Percentiles rank a stretch among this genome's conserved stretches.
phyloP scores from a whole-genome alignment of 73 alveolate species.

The Uronychia setigera region DNA sequence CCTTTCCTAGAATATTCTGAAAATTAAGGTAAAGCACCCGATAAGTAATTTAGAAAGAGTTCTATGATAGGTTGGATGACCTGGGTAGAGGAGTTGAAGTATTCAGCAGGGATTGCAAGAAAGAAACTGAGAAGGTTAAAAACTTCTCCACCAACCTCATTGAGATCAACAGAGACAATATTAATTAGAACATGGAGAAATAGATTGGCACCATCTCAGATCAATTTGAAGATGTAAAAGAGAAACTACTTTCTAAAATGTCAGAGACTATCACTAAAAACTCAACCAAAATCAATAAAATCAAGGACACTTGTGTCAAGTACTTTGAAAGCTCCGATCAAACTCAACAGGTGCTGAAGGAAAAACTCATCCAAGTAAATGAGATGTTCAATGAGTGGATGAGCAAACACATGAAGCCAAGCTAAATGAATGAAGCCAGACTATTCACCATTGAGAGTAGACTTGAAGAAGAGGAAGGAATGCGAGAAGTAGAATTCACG shows the following conservation, averaged over 20 bases:
- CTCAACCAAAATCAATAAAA: neutral
- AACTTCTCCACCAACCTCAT: neutral
- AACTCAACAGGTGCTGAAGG: neutral
- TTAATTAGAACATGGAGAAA: conserved; percentile 1
- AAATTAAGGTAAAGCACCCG: neutral
- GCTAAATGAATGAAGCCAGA: neutral
- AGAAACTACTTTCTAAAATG: neutral
- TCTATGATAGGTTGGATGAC: neutral
- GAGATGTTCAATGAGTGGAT: neutral
- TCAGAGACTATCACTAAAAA: neutral
- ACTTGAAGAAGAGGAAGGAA: neutral
- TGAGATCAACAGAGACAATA: conserved; percentile 12
- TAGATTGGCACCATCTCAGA: neutral
- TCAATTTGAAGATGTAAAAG: conserved; percentile 2
- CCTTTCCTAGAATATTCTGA: neutral
- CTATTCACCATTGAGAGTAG: neutral
- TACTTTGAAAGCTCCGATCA: conserved; percentile 17
- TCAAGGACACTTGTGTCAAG: conserved; percentile 10
- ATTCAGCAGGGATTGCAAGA: conserved; percentile 1
- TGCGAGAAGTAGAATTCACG: neutral
- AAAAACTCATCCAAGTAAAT: neutral
- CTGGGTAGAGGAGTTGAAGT: neutral
- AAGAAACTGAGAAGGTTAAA: conserved; percentile 13
- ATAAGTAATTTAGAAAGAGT: neutral
- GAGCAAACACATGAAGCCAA: neutral